Percentiles rank a stretch among this genome's conserved stretches.
Conservation (phyloP, 2,329 filamentous ascomycete genomes). For the Emydomyces testavorans region DNA sequence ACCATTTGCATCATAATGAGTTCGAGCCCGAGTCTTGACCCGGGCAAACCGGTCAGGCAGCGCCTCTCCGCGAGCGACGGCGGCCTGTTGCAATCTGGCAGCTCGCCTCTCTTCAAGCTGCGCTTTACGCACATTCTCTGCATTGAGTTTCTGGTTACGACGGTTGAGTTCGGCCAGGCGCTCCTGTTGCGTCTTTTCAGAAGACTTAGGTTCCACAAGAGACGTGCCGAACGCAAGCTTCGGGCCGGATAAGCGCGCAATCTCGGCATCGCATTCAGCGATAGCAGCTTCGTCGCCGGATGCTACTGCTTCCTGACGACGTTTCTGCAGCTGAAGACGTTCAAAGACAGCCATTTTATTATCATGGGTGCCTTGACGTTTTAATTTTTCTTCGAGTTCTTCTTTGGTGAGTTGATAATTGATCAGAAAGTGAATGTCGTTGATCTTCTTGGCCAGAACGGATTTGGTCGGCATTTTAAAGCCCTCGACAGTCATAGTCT, state of each 20-base stretch:
- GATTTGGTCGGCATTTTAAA: constrained; percentile 63
- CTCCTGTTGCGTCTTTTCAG: constrained; percentile 59
- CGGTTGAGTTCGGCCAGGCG: constrained; percentile 72
- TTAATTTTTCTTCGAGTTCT: constrained; percentile 69
- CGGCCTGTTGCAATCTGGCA: constrained; percentile 49
- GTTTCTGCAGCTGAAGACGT: constrained; percentile 54
- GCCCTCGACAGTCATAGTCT: constrained; percentile 59
- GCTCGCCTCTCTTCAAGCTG: constrained; percentile 68
- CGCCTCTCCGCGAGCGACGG: constrained; percentile 52
- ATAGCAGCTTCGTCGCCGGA: constrained; percentile 51
- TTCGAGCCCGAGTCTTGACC: constrained; percentile 56
- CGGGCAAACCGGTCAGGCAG: constrained; percentile 46
- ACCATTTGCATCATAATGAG: constrained; percentile 53
- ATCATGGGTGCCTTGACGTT: constrained; percentile 56
- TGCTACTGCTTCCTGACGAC: constrained; percentile 55
- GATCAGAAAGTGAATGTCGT: constrained; percentile 68
- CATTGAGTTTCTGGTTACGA: constrained; percentile 71
- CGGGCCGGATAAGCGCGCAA: constrained; percentile 39
- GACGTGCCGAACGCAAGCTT: constrained; percentile 64
- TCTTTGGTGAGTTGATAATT: constrained; percentile 71
- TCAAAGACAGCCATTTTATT: constrained; percentile 55
- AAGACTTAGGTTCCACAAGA: constrained; percentile 46
- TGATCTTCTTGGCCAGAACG: constrained; percentile 57
- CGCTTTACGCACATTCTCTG: constrained; percentile 81
- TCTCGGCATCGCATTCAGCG: constrained; percentile 39